These are phyloP conservation scores for Boletellus ananas DNA, from an alignment of 768 basidiomycete genomes.

Conservation along the genomic window DNA sequence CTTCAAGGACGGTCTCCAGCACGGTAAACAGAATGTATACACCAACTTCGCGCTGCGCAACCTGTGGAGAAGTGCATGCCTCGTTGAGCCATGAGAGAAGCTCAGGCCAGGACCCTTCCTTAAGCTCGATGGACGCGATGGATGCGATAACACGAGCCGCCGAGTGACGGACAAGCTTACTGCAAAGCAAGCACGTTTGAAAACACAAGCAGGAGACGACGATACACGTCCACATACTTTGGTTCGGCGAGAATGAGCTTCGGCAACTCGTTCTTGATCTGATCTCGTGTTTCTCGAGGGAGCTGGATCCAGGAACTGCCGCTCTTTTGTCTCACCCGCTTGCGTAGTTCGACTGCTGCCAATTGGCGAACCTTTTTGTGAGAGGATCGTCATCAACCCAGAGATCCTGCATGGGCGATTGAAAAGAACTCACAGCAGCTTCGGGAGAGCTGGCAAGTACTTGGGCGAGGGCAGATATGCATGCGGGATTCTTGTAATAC, in stretches of 20 bases:
- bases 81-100: conserved; percentile 86
- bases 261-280: conserved; percentile 83
- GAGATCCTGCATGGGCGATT: conserved; percentile 5
- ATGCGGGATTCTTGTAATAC: conserved; percentile 87
- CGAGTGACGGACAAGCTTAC: conserved; percentile 88
- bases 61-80: conserved; percentile 64
- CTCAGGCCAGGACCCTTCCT: conserved; percentile 73
- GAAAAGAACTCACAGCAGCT: conserved; percentile 56
- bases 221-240: conserved; percentile 48
- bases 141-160: conserved; percentile 90
- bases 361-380: conserved; percentile 82
- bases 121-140: conserved; percentile 86
- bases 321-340: conserved; percentile 79
- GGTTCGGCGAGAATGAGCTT: conserved; percentile 73
- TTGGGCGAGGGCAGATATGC: conserved; percentile 86
- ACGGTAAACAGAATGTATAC: conserved; percentile 87
- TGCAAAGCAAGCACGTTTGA: conserved; percentile 31
- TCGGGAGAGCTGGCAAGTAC: conserved; percentile 87
- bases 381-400: conserved; percentile 3
- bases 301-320: conserved; percentile 80
- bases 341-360: conserved; percentile 93
- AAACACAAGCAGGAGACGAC: background rate
- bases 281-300: conserved; percentile 60
- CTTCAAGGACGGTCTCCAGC: conserved; percentile 86
- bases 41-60: conserved; percentile 86